Base-by-base conservation (phyloP, 1,284 basidiomycete species). In the Exobasidium rhododendri region DNA sequence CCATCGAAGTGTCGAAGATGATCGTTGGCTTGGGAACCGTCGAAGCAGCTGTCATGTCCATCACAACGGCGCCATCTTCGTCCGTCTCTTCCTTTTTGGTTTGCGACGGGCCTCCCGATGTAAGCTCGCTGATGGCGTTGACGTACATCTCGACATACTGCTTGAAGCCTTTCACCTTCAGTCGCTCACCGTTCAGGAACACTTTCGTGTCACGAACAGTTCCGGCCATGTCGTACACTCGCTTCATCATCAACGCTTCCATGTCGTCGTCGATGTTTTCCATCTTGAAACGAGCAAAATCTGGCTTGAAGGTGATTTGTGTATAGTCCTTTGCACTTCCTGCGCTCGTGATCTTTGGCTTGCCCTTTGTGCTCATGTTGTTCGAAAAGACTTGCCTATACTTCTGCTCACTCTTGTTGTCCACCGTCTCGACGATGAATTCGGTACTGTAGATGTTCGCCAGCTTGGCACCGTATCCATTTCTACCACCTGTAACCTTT, bases 371-470 rank as follows among this genome's bases (percentile, higher is more conserved):
- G 69, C 86, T 83, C 94, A 98, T 98, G 83, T 98, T 97, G 65
- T 92, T 84, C 52, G 87, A 88, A 87, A 94, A 99, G 0, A 88
- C 89, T 82, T 98, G 96, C 75, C 89, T 90, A 83, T 97, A 99
- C 82, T 96, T 97, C 82, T 92, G 89, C 65, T 84, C 82, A 1
- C 87, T 85, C 65, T 88, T 88, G 82, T 89, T 90, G 83, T 97
- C 92, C 6, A 93, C 94, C 1, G 96, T 98, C 77, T 99, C 96
- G 76, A 99, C 85, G n/a, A 88, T 91, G 81, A 99, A 98, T 81
- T 96, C 90, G 68, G 86, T 88, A 2, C 96, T 98, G 83, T 98
- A 98, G 75, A 98, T 97, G 82, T 99, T 98, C 64, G 96, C 90
- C 52, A 99, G 85, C 82, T 98, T 80, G 57, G 96, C 96, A 78